Percentiles rank a stretch among this genome's conserved stretches.
These are phyloP conservation scores for Crataegus laevigata DNA, from an alignment of 306 rosid species.

Conservation along the genomic window DNA sequence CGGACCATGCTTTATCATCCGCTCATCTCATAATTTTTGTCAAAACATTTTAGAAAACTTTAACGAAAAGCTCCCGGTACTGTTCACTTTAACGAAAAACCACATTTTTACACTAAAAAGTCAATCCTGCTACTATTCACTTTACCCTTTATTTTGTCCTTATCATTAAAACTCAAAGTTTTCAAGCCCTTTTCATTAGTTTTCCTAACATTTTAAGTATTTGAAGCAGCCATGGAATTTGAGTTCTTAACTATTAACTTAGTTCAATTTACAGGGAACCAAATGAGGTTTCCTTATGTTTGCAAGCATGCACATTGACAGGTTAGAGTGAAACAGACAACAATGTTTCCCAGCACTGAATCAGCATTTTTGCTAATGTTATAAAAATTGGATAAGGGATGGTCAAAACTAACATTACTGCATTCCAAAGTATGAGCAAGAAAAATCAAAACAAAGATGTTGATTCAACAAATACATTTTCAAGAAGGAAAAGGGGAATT, in stretches of 20 bases:
- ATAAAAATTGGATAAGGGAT: neutral
- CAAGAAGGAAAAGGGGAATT: neutral
- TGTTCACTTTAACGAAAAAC: too few relatives aligned
- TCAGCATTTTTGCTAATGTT: neutral
- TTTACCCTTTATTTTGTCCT: too few relatives aligned
- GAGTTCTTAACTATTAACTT: neutral
- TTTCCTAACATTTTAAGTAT: neutral
- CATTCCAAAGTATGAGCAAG: neutral
- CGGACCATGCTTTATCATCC: neutral
- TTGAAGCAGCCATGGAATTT: neutral
- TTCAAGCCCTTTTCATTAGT: too few relatives aligned
- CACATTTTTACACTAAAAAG: too few relatives aligned
- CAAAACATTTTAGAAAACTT: neutral
- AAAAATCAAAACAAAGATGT: neutral
- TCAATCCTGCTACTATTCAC: too few relatives aligned
- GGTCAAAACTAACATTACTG: neutral
- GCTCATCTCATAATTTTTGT: neutral
- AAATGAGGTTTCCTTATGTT: neutral
- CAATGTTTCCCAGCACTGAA: neutral
- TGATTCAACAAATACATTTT: conserved; percentile 9
- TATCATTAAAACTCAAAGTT: too few relatives aligned
- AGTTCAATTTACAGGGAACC: neutral
- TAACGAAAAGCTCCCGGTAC: too few relatives aligned
- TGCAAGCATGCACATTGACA: neutral
- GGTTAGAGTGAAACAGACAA: neutral